A percentile compares a stretch with the other conserved stretches of the same genome.
Evolutionary conservation across 352 stramenopile genomes (phyloP).

Genomic region (Phytopythium helicoides): DNA sequence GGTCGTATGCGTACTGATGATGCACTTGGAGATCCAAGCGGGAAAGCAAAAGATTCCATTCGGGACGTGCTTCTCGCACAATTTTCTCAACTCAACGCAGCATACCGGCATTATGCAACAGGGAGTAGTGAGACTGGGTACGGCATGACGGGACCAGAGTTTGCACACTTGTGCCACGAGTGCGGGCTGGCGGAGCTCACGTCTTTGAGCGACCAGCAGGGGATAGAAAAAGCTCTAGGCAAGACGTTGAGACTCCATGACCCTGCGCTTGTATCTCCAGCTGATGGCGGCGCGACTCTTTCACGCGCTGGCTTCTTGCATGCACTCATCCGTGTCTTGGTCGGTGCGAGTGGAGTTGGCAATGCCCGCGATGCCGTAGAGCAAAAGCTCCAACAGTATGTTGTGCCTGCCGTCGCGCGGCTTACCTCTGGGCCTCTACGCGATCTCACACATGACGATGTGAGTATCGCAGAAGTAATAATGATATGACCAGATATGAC

Average conservation of each 20-base stretch:
- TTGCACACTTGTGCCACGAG: constrained; percentile 79
- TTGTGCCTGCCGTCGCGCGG: constrained; percentile 50
- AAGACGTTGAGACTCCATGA: constrained; percentile 15
- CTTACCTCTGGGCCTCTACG: constrained; percentile 71
- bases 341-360: constrained; percentile 9
- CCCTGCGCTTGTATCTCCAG: constrained; percentile 44
- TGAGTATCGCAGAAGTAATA: constrained; percentile 16
- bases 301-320: constrained; percentile 73
- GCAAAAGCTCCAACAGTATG: constrained; percentile 29
- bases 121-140: constrained; percentile 63
- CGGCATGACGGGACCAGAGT: constrained; percentile 63
- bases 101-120: constrained; percentile 75
- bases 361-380: constrained; percentile 35
- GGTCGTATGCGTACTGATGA: constrained; percentile 53
- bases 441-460: constrained; percentile 73
- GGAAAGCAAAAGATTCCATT: constrained; percentile 39
- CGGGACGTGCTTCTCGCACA: constrained; percentile 57
- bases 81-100: constrained; percentile 51
- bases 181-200: constrained; percentile 40
- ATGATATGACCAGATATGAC: constrained; percentile 11
- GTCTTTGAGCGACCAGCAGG: constrained; percentile 43
- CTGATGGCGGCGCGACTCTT: constrained; percentile 45
- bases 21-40: constrained; percentile 31
- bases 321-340: constrained; percentile 44
- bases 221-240: constrained; percentile 18